Evolutionary conservation across 2,329 filamentous ascomycete species (phyloP).

Genomic region (Fusarium clavum): DNA sequence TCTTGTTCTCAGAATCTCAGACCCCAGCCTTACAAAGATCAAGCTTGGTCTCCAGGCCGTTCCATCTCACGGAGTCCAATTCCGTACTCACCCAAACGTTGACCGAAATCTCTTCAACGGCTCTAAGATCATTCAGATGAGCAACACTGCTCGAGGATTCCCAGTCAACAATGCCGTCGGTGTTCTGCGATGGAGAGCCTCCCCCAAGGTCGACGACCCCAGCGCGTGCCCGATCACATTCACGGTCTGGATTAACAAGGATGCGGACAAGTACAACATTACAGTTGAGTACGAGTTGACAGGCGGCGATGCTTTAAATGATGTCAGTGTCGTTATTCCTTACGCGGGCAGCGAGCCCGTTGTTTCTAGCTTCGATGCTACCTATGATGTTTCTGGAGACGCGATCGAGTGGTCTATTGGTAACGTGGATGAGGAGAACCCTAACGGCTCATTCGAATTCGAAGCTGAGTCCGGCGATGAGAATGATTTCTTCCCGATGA

Average conservation of each 20-base stretch:
- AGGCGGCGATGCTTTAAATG: constrained; percentile 79
- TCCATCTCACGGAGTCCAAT: constrained; percentile 85
- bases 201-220: constrained; percentile 82
- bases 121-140: constrained; percentile 87
- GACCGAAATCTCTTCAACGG: constrained; percentile 88
- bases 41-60: constrained; percentile 84
- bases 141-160: constrained; percentile 88
- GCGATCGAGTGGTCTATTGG: constrained; percentile 95
- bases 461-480: constrained; percentile 90
- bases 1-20: constrained; percentile 88
- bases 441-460: constrained; percentile 92
- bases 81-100: constrained; percentile 96
- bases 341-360: constrained; percentile 86
- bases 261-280: constrained; percentile 84
- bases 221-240: constrained; percentile 92
- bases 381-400: constrained; percentile 93
- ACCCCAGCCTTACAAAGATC: constrained; percentile 89
- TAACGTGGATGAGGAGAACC: constrained; percentile 82
- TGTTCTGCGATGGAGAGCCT: constrained; percentile 91
- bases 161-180: constrained; percentile 94
- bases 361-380: constrained; percentile 92
- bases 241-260: constrained; percentile 97
- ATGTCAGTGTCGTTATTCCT: constrained; percentile 89
- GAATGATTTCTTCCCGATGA: constrained; percentile 98
- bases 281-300: constrained; percentile 97